These are phyloP conservation scores for Datisca glomerata DNA, from an alignment of 306 rosid genomes.

Conservation along the genomic window DNA sequence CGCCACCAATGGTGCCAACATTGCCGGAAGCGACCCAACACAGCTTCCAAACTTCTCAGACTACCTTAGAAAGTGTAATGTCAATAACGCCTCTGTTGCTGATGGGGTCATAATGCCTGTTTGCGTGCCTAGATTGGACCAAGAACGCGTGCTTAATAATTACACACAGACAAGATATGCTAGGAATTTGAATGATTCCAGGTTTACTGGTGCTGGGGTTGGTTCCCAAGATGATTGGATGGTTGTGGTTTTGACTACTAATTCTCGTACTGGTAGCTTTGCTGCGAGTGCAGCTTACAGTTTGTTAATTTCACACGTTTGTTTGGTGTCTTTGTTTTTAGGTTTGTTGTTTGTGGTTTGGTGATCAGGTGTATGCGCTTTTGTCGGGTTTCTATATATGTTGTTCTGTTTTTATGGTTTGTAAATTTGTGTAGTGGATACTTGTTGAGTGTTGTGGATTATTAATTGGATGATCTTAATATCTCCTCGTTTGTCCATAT, in stretches of 20 bases:
- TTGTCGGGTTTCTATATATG: background rate
- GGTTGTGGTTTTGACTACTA: slow-evolving; percentile 45
- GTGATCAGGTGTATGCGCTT: slow-evolving; percentile 6
- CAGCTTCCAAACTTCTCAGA: slow-evolving; percentile 6
- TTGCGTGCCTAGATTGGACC: slow-evolving; percentile 19
- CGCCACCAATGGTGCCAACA: slow-evolving; percentile 17
- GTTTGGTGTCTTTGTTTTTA: slow-evolving; percentile 6
- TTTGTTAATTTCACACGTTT: background rate
- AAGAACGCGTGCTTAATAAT: slow-evolving; percentile 21
- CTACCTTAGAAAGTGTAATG: slow-evolving; percentile 15
- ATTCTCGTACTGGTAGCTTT: slow-evolving; percentile 28
- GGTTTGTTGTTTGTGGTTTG: slow-evolving; percentile 4
- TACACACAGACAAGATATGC: slow-evolving; percentile 23
- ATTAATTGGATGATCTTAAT: too few species aligned
- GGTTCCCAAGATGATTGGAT: slow-evolving; percentile 65
- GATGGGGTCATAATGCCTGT: slow-evolving; percentile 27
- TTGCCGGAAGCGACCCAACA: slow-evolving; percentile 5
- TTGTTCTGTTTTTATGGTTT: background rate
- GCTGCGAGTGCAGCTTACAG: slow-evolving; percentile 20
- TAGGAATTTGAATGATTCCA: slow-evolving; percentile 40
- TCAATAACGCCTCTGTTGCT: slow-evolving; percentile 12
- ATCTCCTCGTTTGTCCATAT: too few species aligned
- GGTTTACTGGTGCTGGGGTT: slow-evolving; percentile 45
- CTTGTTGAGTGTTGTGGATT: too few species aligned
- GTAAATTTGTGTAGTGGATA: too few species aligned